Percentiles rank a stretch among this genome's conserved stretches.
These are phyloP conservation scores for Berberis thunbergii DNA, from an alignment of 164 flowering plant species.

Conservation along the genomic window DNA sequence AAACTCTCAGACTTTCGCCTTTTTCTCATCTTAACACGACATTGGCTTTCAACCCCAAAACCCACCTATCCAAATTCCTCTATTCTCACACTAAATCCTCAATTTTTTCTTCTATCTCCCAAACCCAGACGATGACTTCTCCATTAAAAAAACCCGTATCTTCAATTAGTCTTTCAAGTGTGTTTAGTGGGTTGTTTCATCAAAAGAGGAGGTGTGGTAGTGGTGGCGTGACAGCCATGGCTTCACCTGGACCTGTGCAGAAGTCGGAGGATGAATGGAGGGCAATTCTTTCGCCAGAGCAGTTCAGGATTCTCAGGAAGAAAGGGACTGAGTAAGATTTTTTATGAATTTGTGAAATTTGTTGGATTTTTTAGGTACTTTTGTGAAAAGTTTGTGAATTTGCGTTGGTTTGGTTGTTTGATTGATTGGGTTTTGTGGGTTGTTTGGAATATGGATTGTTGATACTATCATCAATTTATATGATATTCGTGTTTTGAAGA, in stretches of 20 bases:
- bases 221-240: no score
- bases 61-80: not conserved
- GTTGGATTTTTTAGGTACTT: not conserved
- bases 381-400: not conserved
- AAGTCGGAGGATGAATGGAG: slow-evolving; percentile 82
- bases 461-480: no score
- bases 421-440: not conserved
- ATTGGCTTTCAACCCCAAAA: not conserved
- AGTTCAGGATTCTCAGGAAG: slow-evolving; percentile 61
- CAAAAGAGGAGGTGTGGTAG: no score
- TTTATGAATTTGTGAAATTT: no score
- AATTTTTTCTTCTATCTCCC: not conserved
- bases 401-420: not conserved
- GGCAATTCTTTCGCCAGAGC: slow-evolving; percentile 78
- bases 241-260: slow-evolving; percentile 25
- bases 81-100: not conserved
- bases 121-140: no score
- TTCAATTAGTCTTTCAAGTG: no score
- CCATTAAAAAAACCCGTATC: no score
- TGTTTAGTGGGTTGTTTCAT: no score
- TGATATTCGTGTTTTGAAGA: not conserved
- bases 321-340: slow-evolving; percentile 78
- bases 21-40: not conserved
- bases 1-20: no score
- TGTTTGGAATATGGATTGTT: no score